Percentiles rank a stretch among this genome's conserved stretches.
These are phyloP conservation scores for Xylariales sp. DNA, from an alignment of 2,329 filamentous ascomycete genomes.

Conservation along the genomic window DNA sequence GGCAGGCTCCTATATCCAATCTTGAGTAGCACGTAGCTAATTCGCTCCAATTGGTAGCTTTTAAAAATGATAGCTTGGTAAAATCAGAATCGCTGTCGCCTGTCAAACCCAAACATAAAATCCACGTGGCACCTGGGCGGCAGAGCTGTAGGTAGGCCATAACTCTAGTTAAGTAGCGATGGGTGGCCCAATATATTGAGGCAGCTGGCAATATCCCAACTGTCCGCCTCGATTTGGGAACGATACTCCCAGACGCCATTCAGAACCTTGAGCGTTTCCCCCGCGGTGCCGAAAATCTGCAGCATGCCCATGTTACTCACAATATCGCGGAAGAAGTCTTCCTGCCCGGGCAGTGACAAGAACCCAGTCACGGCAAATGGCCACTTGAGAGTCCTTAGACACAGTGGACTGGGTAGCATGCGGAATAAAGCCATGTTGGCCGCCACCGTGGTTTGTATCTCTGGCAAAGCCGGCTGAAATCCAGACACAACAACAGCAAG, in stretches of 20 bases:
- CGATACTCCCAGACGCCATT: conserved; percentile 17
- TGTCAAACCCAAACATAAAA: no score
- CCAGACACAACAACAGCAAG: conserved; percentile 19
- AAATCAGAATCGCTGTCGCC: no score
- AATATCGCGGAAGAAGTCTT: conserved; percentile 17
- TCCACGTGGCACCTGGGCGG: no score
- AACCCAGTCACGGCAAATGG: conserved; percentile 23
- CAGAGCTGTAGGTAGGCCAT: no score
- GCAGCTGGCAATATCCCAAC: conserved; percentile 20
- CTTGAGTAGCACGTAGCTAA: no score
- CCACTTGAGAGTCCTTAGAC: conserved; percentile 21
- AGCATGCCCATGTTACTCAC: conserved; percentile 16
- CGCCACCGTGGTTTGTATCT: conserved; percentile 14
- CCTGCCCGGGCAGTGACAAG: conserved; percentile 14
- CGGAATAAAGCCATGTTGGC: conserved; percentile 15
- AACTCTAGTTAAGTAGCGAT: no score
- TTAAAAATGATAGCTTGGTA: no score
- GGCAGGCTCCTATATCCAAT: no score
- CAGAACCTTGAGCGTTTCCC: conserved; percentile 17
- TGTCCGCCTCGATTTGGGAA: conserved; percentile 10
- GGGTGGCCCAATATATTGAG: conserved; percentile 17
- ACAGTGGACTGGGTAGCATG: conserved; percentile 13
- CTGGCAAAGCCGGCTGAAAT: conserved; percentile 14
- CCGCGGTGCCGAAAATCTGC: conserved; percentile 19
- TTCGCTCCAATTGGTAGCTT: no score